Conservation (phyloP, 805 yeast genomes). For the Metschnikowia colocasiae region DNA sequence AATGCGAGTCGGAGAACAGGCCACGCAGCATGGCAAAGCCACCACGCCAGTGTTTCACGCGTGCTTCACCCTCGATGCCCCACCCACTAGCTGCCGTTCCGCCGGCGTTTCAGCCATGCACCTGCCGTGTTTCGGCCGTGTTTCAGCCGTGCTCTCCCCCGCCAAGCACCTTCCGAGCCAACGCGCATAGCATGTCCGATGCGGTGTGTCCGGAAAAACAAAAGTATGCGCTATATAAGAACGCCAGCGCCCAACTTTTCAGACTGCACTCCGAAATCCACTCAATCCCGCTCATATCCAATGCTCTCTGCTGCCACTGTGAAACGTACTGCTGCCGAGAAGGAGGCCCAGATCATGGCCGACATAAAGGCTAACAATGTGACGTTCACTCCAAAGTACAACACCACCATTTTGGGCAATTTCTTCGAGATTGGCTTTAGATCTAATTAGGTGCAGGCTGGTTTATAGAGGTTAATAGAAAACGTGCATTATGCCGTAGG, state of each 20-base stretch:
- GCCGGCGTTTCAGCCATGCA: not conserved
- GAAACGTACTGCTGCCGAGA: conserved; percentile 34
- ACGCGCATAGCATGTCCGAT: not conserved
- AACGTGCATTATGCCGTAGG: too few relatives aligned
- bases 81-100: too few relatives aligned
- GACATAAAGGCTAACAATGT: conserved; percentile 35
- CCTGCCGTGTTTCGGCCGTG: not conserved
- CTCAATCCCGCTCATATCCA: not conserved
- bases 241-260: not conserved
- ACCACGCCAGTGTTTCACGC: too few relatives aligned
- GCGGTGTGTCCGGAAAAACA: conserved; percentile 1
- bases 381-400: conserved; percentile 38
- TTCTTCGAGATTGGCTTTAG: conserved; percentile 30
- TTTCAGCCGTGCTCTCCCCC: not conserved
- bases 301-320: conserved; percentile 10
- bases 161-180: not conserved
- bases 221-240: not conserved
- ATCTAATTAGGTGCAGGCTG: conserved; percentile 13
- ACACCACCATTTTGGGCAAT: conserved; percentile 40
- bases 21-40: not conserved
- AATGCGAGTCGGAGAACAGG: not conserved
- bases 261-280: not conserved
- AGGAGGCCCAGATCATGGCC: conserved; percentile 44
- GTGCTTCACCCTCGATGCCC: too few relatives aligned
- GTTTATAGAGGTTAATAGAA: too few relatives aligned